Base-by-base conservation (phyloP, 192 early-diverging fungal species). In the Coemansia sp. region DNA sequence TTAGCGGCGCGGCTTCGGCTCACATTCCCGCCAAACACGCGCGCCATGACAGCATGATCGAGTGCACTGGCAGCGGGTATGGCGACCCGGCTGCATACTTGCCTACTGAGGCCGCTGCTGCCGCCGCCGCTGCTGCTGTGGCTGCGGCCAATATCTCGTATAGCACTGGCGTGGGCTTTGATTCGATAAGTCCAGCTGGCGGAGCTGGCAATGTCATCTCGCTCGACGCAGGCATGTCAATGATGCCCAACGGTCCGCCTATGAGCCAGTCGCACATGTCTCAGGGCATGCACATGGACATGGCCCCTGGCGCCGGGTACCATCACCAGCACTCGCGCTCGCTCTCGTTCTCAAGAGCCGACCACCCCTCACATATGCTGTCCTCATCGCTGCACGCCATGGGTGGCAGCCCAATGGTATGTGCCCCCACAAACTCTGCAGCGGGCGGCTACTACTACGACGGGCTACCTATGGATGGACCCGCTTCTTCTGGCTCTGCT, bases 371-470 rank as follows among this genome's bases (percentile, higher is more conserved):
- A 16, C 64, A 42, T 6, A 57, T 41, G 7, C 36, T 68, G 35
- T 45, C 72, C 5, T 35, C 55, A 18, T 34, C 72, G 35, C 57
- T 73, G 55, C 60, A 73, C 12, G 12, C 52, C 52, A 53, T 53
- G 52, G 52, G 52, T 28, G 47, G 47, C 10, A 77, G 66, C 58
- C 66, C 69, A 2, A 63, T 78, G 63, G 50, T 67, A 5, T 53
- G 66, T 13, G 52, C 43, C 18, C n/a, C 52, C 6, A 31, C 52
- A 13, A 53, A 28, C 52, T 33, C 41, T 13, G 41, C 73, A 16
- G 62, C 62, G 16, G 36, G 50, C 28, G 67, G 70, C 6, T 79
- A 74, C 48, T 70, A 71, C 34, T 79, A 79, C 68, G 65, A 74
- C 14, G 58, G 52, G 18, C 43, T 73, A 11, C 33, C 50, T 2